Base-by-base conservation (phyloP, 257 asterid species). In the Solanum pinnatisectum region DNA sequence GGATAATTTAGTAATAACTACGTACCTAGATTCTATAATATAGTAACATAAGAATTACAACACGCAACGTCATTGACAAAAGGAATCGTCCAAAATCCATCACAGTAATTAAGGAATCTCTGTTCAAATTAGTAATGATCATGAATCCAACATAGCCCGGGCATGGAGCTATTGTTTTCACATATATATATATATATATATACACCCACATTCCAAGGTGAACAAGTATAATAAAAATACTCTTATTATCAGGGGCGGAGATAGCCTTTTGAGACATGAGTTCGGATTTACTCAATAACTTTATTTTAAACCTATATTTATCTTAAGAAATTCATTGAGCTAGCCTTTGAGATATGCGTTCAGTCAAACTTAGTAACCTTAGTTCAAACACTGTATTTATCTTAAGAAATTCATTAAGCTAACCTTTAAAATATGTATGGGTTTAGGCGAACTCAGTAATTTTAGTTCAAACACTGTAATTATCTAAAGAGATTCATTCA, bases 21-120 rank as follows among this genome's bases (percentile, higher is more conserved):
- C 46, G 16, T 23, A 77, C n/a, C 23, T 23, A 78, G 25, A 9
- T 78, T 78, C 23, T 77, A 77, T 40, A 25, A 42, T 25, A 40
- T 46, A 56, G 2, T 52, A 52, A 52, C 16, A 52, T 18, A 81
- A 27, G 16, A 46, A 81, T 27, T 81, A 27, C 40, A 46, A 81
- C 22, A 81, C 85, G 67, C 85, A 81, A 46, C 85, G 68, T 46
- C 5, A 27, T 46, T 81, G 85, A 81, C 68, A 81, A 81, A 8
- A 16, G 42, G 68, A 27, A 30, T 44, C 15, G 85, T 27, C 85
- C 85, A 27, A 81, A 79, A 44, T 46, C 59, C 40, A 46, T 27
- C 85, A 79, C n/a, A 14, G 14, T 25, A 20, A 78, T 44, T 14
- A 23, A 59, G 32, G 39, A 79, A 79, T 44, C 25, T 79, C 39